Evolutionary conservation across 805 yeast genomes (phyloP), one percentile per base, ranked within the genome.

Genomic region (Zygotorulaspora florentina): DNA sequence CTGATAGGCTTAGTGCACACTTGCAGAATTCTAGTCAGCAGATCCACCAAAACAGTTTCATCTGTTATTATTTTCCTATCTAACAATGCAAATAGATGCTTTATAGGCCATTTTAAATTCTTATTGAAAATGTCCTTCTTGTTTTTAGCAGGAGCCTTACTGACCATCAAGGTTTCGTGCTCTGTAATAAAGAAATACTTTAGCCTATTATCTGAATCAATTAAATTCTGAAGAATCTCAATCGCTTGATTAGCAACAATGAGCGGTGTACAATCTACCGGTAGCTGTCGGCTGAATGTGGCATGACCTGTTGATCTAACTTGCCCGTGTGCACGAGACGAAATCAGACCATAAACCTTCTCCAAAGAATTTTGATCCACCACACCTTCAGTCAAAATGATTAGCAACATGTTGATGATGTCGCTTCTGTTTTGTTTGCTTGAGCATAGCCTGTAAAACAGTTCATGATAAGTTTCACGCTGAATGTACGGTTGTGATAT

Each of bases 351-450:
- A 62, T 81, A 90, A 4, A 80, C 74, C 51, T 70, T 75, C 53
- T 84, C 89, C 36, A 87, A 65, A 0, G 87, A 64, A 13, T 70
- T 72, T 43, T 79, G 83, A 54, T 79, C 83, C 2, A 60, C 57
- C 5, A 83, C 68, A n/a, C 93, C 95, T 50, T 89, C 96, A 47
- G 82, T 83, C 29, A 90, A 67, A 36, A 89, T 74, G 13, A 82
- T 78, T 34, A 89, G 63, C 35, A 89, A 59, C 46, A 84, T 67
- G 35, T 84, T 80, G 60, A 89, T 71, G 12, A 87, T 75, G 52
- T 90, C 96, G 8, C 78, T 68, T 43, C 96, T 69, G 5, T 86
- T 85, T 52, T 85, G 95, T 62, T 85, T 85, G 64, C 82, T 87
- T 50, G 77, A 75, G 56, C 95, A 85, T 39, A 89, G 59, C 50